phyloP scores from a whole-genome alignment of 2,329 filamentous ascomycete genomes.

The Arachnopeziza araneosa region DNA sequence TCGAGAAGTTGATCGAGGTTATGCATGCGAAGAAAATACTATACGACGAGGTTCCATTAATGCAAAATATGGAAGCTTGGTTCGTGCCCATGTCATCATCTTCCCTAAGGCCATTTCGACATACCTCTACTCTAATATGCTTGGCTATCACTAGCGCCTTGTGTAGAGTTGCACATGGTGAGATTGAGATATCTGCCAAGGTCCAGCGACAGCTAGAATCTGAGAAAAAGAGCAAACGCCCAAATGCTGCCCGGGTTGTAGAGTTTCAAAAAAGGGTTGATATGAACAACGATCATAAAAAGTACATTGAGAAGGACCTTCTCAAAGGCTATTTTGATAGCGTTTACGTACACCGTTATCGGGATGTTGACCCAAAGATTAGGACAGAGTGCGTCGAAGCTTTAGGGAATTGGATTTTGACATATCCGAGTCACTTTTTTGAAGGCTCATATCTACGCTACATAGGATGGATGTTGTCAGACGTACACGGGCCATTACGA shows the following conservation, averaged over 20 bases:
- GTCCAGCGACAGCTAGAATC: conserved; percentile 73
- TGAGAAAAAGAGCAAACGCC: conserved; percentile 65
- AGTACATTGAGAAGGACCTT: conserved; percentile 64
- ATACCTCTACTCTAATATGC: conserved; percentile 84
- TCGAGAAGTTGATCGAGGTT: conserved; percentile 67
- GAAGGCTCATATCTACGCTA: conserved; percentile 88
- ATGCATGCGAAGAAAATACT: conserved; percentile 78
- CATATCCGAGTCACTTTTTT: conserved; percentile 81
- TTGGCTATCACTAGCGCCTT: conserved; percentile 74
- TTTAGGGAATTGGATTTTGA: conserved; percentile 82
- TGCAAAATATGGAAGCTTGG: conserved; percentile 90
- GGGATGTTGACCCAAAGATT: conserved; percentile 86
- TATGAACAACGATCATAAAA: conserved; percentile 30
- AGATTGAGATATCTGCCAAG: conserved; percentile 68
- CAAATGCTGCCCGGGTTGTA: conserved; percentile 73
- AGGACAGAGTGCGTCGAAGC: conserved; percentile 83
- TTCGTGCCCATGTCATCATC: conserved; percentile 87
- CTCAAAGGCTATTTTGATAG: conserved; percentile 79
- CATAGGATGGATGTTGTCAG: conserved; percentile 91
- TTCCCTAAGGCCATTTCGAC: conserved; percentile 80
- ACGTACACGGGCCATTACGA: conserved; percentile 67
- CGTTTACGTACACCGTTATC: conserved; percentile 91
- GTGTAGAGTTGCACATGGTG: conserved; percentile 64
- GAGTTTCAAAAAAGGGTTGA: conserved; percentile 68
- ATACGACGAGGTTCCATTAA: conserved; percentile 63